These are phyloP conservation scores for Curvularia verruculosa DNA, from an alignment of 2,329 filamentous ascomycete species.

Conservation along the genomic window DNA sequence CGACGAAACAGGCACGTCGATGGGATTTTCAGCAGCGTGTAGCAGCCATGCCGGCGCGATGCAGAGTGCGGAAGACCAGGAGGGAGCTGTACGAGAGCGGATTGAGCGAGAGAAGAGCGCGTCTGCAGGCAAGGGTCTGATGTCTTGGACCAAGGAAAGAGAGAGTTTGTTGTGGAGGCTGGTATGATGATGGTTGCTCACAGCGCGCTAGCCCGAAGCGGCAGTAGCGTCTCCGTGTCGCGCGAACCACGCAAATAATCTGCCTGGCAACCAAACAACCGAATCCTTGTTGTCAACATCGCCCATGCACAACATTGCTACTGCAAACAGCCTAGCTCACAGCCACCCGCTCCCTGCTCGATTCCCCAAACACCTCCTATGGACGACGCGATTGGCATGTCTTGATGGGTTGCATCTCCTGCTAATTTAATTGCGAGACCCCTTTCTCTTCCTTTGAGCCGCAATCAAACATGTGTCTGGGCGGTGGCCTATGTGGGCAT, in stretches of 20 bases:
- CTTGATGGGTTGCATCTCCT: background rate
- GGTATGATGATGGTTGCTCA: constrained; percentile 22
- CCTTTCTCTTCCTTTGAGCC: constrained; percentile 11
- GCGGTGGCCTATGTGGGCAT: background rate
- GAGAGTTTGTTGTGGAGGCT: constrained; percentile 42
- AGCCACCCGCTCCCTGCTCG: background rate
- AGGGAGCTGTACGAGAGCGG: constrained; percentile 23
- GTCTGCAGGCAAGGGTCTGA: constrained; percentile 29
- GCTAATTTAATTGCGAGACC: constrained; percentile 5
- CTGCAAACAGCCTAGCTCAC: constrained; percentile 4
- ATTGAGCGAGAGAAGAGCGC: constrained; percentile 39
- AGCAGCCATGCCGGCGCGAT: constrained; percentile 32
- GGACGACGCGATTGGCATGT: background rate
- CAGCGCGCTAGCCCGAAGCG: constrained; percentile 4
- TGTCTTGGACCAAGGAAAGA: constrained; percentile 28
- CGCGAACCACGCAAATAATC: constrained; percentile 21
- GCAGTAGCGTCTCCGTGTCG: constrained; percentile 8
- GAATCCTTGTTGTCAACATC: constrained; percentile 20
- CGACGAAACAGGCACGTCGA: constrained; percentile 41
- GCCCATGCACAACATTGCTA: constrained; percentile 17
- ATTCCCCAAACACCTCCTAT: background rate
- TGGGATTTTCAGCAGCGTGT: constrained; percentile 36
- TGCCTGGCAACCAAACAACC: constrained; percentile 21
- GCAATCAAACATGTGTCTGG: background rate
- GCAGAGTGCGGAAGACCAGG: constrained; percentile 12